Evolutionary conservation across 495 filamentous ascomycete species (phyloP).

Genomic region (Annulohypoxylon stygium): DNA sequence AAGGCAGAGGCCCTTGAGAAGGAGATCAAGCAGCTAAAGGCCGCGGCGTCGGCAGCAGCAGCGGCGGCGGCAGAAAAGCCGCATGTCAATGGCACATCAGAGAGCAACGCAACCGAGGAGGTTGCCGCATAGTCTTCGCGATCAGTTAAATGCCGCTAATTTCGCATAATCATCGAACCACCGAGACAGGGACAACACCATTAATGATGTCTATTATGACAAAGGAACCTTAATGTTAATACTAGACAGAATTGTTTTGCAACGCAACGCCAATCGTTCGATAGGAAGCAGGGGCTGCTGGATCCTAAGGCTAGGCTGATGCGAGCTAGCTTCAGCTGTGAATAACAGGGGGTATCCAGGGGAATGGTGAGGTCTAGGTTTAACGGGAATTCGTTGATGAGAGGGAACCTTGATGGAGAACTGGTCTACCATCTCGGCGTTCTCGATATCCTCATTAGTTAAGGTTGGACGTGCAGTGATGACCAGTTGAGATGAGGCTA

Average conservation of each 20-base stretch:
- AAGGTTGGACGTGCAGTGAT: constrained; percentile 8
- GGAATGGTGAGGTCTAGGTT: constrained; percentile 2
- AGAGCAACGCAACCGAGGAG: constrained; percentile 32
- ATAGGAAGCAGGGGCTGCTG: constrained; percentile 17
- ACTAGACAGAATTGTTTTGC: constrained; percentile 39
- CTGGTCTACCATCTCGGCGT: constrained; percentile 10
- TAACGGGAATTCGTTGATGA: constrained; percentile 23
- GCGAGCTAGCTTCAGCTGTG: constrained; percentile 15
- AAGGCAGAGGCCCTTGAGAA: constrained; percentile 31
- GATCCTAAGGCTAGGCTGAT: constrained; percentile 8
- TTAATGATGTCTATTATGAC: constrained; percentile 36
- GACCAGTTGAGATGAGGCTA: constrained; percentile 9
- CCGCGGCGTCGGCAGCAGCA: constrained; percentile 17
- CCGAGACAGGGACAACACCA: constrained; percentile 17
- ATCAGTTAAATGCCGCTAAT: constrained; percentile 1
- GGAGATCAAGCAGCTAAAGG: constrained; percentile 34
- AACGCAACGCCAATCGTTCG: constrained; percentile 33
- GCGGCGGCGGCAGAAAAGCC: constrained; percentile 16
- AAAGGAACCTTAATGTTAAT: constrained; percentile 44
- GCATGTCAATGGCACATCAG: constrained; percentile 33
- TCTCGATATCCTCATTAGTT: neutral
- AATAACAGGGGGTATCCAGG: constrained; percentile 13
- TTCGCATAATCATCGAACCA: constrained; percentile 4
- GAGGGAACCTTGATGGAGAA: constrained; percentile 13
- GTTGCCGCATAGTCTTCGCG: constrained; percentile 24